Evolutionary conservation across 176 grass and related monocot species (phyloP).

Genomic region (Cenchrus purpureus): DNA sequence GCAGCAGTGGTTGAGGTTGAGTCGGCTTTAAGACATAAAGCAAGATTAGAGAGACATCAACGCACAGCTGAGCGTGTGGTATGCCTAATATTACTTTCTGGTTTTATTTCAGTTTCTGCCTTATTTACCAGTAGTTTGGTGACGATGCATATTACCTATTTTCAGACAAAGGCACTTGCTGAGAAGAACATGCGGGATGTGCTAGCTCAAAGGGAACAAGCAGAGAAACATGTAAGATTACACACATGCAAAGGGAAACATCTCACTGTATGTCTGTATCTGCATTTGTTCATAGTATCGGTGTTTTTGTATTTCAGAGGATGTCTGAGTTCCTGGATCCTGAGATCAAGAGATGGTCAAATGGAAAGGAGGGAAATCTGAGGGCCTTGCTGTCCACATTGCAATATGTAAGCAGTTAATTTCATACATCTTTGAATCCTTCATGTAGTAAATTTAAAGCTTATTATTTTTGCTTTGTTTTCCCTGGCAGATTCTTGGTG

Average conservation of each 20-base stretch:
- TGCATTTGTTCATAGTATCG: conserved; percentile 34
- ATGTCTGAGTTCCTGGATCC: conserved; percentile 89
- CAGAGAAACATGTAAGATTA: conserved; percentile 81
- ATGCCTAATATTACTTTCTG: conserved; percentile 28
- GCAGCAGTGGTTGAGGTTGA: conserved; percentile 57
- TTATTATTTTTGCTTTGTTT: conserved; percentile 9
- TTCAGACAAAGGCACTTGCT: conserved; percentile 87
- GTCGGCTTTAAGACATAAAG: conserved; percentile 86
- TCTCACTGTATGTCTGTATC: not conserved
- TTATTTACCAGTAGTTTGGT: not conserved
- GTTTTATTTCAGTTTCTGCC: not conserved
- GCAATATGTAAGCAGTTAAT: conserved; percentile 70
- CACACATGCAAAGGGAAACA: conserved; percentile 11
- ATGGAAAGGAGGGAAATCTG: conserved; percentile 95
- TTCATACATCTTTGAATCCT: not conserved
- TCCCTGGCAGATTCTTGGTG: conserved; percentile 72
- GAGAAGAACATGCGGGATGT: conserved; percentile 88
- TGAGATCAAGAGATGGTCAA: conserved; percentile 97
- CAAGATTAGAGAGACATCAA: conserved; percentile 92
- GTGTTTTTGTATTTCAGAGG: conserved; percentile 60
- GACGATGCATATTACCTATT: conserved; percentile 32
- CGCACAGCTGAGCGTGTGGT: conserved; percentile 88
- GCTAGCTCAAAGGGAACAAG: conserved; percentile 92
- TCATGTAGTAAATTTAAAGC: not conserved
- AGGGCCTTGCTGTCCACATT: conserved; percentile 89